These are phyloP conservation scores for Malassezia furfur DNA, from an alignment of 1,284 basidiomycete genomes.

Conservation along the genomic window DNA sequence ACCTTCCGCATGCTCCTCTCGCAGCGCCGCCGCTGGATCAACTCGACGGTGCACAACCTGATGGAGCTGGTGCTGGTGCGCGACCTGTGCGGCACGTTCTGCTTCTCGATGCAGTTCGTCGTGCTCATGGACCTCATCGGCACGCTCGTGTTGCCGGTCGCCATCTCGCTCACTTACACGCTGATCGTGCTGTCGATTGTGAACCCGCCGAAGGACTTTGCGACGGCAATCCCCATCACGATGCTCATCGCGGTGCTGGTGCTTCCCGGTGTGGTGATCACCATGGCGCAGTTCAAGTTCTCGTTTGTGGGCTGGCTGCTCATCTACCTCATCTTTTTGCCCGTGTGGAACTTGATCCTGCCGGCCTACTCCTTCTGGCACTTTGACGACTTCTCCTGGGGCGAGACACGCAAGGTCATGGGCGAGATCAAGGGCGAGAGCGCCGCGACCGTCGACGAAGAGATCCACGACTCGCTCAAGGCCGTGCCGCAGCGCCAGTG, in stretches of 20 bases:
- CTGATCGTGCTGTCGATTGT: conserved; percentile 71
- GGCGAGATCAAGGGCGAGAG: conserved; percentile 54
- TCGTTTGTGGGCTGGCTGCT: conserved; percentile 97
- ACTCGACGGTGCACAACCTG: conserved; percentile 96
- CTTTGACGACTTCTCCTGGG: conserved; percentile 99
- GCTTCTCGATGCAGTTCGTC: conserved; percentile 67
- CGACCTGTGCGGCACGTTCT: conserved; percentile 62
- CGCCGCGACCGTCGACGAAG: conserved; percentile 64
- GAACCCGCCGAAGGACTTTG: conserved; percentile 70
- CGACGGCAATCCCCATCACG: conserved; percentile 87
- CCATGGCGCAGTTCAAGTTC: conserved; percentile 86
- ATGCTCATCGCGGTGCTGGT: conserved; percentile 82
- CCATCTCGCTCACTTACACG: conserved; percentile 80
- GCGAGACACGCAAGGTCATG: conserved; percentile 93
- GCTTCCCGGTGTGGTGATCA: conserved; percentile 80
- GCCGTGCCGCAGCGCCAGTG: conserved; percentile 81
- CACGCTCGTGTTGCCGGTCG: conserved; percentile 86
- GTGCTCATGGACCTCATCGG: conserved; percentile 97
- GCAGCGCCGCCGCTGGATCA: conserved; percentile 97
- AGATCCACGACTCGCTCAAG: conserved; percentile 54
- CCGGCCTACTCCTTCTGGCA: conserved; percentile 97
- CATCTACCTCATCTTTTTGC: conserved; percentile 65
- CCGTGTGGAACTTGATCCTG: conserved; percentile 55
- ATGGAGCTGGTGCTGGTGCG: conserved; percentile 97
- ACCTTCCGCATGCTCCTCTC: conserved; percentile 86